These are phyloP conservation scores for Malassezia japonica DNA, from an alignment of 1,284 basidiomycete species.

Conservation along the genomic window DNA sequence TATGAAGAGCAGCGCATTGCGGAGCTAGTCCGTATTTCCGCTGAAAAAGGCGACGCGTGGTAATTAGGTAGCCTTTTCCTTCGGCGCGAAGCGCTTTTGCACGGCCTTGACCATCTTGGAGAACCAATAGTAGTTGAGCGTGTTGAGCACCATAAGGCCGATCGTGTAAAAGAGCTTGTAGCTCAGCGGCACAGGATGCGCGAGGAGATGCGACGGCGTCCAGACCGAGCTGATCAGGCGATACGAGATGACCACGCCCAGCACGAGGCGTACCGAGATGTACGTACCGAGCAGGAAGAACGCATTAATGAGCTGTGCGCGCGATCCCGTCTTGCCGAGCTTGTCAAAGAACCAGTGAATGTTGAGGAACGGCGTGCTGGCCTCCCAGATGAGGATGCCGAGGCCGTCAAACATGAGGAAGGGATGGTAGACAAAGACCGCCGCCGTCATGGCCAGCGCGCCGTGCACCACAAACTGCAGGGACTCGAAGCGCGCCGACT, in stretches of 20 bases:
- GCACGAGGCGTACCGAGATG: conserved; percentile 43
- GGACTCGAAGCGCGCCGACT: conserved; percentile 45
- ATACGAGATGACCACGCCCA: conserved; percentile 36
- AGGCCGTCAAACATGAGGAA: conserved; percentile 49
- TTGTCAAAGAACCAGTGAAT: conserved; percentile 51
- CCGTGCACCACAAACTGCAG: conserved; percentile 49
- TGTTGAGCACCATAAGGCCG: conserved; percentile 35
- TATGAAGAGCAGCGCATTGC: conserved; percentile 23
- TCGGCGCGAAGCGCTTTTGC: conserved; percentile 39
- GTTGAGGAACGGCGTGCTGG: conserved; percentile 49
- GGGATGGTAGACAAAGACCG: conserved; percentile 43
- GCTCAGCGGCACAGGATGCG: conserved; percentile 10
- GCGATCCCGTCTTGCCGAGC: conserved; percentile 45
- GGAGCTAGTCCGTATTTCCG: conserved; percentile 14
- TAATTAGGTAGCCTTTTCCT: conserved; percentile 7
- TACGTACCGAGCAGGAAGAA: conserved; percentile 42
- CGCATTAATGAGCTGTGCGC: conserved; percentile 47
- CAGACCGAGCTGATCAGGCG: conserved; percentile 16
- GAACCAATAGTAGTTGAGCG: conserved; percentile 50
- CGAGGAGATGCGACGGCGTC: background rate
- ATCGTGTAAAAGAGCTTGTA: conserved; percentile 27
- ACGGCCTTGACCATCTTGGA: conserved; percentile 42
- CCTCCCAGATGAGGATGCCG: conserved; percentile 48
- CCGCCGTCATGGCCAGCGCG: conserved; percentile 38
- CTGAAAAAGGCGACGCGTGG: conserved; percentile 21